Evolutionary conservation across 169 alveolate species (phyloP), one percentile per base, ranked within the genome.

Genomic region (Perkinsus marinus): DNA sequence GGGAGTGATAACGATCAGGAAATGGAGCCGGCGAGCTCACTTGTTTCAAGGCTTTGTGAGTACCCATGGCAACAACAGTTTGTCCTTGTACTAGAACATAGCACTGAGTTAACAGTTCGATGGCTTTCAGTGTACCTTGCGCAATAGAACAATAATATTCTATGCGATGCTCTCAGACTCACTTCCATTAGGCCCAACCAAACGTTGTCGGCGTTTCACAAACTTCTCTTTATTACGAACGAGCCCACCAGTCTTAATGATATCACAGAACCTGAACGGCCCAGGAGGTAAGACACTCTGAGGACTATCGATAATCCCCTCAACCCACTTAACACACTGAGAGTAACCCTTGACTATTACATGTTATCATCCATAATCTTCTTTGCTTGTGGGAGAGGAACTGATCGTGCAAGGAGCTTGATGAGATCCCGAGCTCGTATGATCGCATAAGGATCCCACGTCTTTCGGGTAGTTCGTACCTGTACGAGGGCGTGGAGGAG

Each of bases 141-240:
- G 10, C 10, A 41, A 10, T 41, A 6, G 46, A 41, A 10, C 10
- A 10, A 41, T 41, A 41, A 41, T 10, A 41, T 6, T 10, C 19
- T 41, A 41, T 10, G 46, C 3, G 46, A 10, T 41, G 46, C 3
- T 41, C 19, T 41, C n/a, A 41, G 46, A 3, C 46, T 41, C 46
- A 41, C 46, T 96, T 41, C 99, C 99, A 93, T 98, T 98, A 34
- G 99, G 99, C 36, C 99, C 99, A 46, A 99, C 98, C 38, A 99
- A 94, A 91, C 99, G 96, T 94, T 99, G 99, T 93, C 99, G 97
- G 90, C 99, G 96, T 95, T 98, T 98, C 39, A 99, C 98, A 94
- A 98, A 98, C 94, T 98, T 97, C 94, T 98, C 99, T 95, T 97
- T 98, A 94, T 98, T 98, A 39, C 99, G 94, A 30, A 97, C 96